A percentile compares a stretch with the other conserved stretches of the same genome.
Evolutionary conservation across 257 asterid species (phyloP).

Genomic region (Penstemon newberryi): DNA sequence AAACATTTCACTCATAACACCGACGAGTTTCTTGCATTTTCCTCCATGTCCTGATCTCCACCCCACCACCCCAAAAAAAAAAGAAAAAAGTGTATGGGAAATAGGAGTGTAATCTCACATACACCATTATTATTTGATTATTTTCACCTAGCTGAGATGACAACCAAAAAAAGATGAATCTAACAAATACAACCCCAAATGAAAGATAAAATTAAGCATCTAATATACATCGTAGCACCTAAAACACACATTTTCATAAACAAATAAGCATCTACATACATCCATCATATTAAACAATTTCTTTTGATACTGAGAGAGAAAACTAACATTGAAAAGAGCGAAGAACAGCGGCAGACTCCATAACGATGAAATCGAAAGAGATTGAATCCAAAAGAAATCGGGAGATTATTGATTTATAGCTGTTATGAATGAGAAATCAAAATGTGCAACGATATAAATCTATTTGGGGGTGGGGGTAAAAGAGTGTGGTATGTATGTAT

Average conservation of each 20-base stretch:
- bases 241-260: neutral
- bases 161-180: conserved; percentile 4
- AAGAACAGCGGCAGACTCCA: conserved; percentile 79
- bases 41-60: too few relatives aligned
- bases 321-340: conserved; percentile 63
- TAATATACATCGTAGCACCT: neutral
- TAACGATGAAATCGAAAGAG: conserved; percentile 36
- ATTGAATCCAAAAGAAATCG: conserved; percentile 29
- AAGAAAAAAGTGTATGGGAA: neutral
- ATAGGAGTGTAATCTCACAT: neutral
- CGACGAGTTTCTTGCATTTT: neutral
- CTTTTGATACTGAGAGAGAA: conserved; percentile 22
- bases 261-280: neutral
- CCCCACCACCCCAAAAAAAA: too few relatives aligned
- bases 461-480: neutral
- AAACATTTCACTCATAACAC: neutral
- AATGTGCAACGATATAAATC: neutral
- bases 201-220: too few relatives aligned
- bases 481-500: neutral
- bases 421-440: conserved; percentile 9
- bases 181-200: neutral
- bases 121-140: neutral
- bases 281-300: conserved; percentile 2
- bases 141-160: conserved; percentile 26
- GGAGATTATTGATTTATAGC: conserved; percentile 28